Percentiles rank a stretch among this genome's conserved stretches.
These are phyloP conservation scores for Saccharomycopsis selenospora DNA, from an alignment of 805 yeast genomes.

Conservation along the genomic window DNA sequence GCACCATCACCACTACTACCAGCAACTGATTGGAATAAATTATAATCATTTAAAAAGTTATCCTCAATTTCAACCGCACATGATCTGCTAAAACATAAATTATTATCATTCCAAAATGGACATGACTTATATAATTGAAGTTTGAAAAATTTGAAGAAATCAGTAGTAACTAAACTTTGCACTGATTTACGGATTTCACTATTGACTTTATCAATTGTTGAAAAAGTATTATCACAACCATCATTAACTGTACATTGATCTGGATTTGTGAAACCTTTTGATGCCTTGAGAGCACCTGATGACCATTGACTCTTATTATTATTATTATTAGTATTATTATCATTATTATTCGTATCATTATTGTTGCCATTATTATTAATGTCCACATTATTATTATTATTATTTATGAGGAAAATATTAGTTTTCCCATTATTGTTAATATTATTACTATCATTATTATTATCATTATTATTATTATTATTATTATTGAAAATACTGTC, in stretches of 20 bases:
- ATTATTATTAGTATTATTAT: no score
- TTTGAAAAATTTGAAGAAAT: constrained; percentile 83
- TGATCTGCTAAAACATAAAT: constrained; percentile 77
- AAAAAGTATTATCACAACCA: constrained; percentile 19
- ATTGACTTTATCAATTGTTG: constrained; percentile 17
- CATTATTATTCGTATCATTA: no score
- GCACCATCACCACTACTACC: constrained; percentile 31
- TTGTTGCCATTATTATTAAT: no score
- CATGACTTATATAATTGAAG: constrained; percentile 77
- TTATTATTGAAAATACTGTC: no score
- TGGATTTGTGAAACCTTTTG: constrained; percentile 14
- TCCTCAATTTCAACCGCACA: constrained; percentile 86
- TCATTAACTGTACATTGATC: constrained; percentile 17
- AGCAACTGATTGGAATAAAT: constrained; percentile 33
- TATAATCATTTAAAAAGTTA: constrained; percentile 39
- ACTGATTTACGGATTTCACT: constrained; percentile 46
- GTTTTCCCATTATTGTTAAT: no score
- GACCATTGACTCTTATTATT: neutral
- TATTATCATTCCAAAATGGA: constrained; percentile 72
- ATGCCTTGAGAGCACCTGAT: neutral
- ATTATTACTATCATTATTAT: no score
- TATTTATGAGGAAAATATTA: no score
- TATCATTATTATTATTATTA: no score
- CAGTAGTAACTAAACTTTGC: constrained; percentile 53
- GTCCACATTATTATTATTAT: no score